Conservation (phyloP, 2,329 filamentous ascomycete species). For the Fusarium compactum region DNA sequence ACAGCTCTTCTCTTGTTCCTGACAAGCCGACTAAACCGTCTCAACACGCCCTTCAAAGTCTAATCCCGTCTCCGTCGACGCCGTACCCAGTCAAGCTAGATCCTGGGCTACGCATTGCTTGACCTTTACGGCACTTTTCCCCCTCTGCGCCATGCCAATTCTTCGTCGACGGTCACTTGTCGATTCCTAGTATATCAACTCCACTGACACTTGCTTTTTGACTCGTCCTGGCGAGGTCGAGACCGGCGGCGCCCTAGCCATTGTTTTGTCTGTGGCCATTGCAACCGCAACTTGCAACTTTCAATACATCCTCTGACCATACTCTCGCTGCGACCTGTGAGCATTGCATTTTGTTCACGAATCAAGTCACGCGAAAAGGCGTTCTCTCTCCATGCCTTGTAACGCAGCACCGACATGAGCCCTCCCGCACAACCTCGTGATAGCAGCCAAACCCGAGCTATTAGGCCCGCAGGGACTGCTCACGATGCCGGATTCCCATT, state of each 20-base stretch:
- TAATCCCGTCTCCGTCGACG: slow-evolving; percentile 38
- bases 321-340: background rate
- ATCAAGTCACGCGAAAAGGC: slow-evolving; percentile 20
- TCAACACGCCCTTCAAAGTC: slow-evolving; percentile 36
- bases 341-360: slow-evolving; percentile 3
- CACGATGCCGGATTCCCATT: slow-evolving; percentile 41
- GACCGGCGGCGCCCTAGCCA: slow-evolving; percentile 20
- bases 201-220: slow-evolving; percentile 24
- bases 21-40: slow-evolving; percentile 20
- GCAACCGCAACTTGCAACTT: slow-evolving; percentile 24
- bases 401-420: slow-evolving; percentile 50
- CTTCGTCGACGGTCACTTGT: slow-evolving; percentile 34
- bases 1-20: slow-evolving; percentile 21
- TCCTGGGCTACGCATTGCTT: slow-evolving; percentile 32
- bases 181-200: slow-evolving; percentile 37
- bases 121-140: slow-evolving; percentile 32
- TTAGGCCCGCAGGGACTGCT: slow-evolving; percentile 39
- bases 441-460: slow-evolving; percentile 49
- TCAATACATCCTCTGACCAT: slow-evolving; percentile 2
- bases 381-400: slow-evolving; percentile 43
- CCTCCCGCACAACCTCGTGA: slow-evolving; percentile 48
- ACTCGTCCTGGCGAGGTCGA: slow-evolving; percentile 29
- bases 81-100: slow-evolving; percentile 42
- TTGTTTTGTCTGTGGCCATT: slow-evolving; percentile 18
- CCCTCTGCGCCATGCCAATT: slow-evolving; percentile 43